Percentiles rank a stretch among this genome's conserved stretches.
Evolutionary conservation across 352 stramenopile species (phyloP).

Genomic region (Vaucheria bursata): DNA sequence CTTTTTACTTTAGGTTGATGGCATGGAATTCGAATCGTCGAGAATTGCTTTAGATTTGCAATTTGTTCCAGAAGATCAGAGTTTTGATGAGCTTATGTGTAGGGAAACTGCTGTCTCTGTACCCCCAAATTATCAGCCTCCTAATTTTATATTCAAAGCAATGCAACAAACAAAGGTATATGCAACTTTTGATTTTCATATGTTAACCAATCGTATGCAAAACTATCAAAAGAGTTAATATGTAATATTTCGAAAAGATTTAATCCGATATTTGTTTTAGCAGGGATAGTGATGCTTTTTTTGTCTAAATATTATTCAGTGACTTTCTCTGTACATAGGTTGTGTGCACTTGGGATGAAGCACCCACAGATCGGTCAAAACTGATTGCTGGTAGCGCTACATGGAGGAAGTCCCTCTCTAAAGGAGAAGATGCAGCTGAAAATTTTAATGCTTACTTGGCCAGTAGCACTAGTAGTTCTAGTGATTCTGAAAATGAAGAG

Average conservation of each 20-base stretch:
- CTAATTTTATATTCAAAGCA: conserved; percentile 66
- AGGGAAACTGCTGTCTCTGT: conserved; percentile 72
- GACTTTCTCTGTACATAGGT: too few species aligned
- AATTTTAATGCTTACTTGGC: not conserved
- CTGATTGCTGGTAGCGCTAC: conserved; percentile 12
- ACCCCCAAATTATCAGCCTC: conserved; percentile 83
- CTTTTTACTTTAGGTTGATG: conserved; percentile 77
- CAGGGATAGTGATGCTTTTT: too few species aligned
- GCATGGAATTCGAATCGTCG: conserved; percentile 93
- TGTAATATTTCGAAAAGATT: too few species aligned
- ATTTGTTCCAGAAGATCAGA: conserved; percentile 80
- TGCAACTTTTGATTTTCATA: too few species aligned
- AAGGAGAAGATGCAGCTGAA: not conserved
- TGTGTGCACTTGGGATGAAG: conserved; percentile 38
- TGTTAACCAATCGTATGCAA: too few species aligned
- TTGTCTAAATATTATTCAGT: too few species aligned
- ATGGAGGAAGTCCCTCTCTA: conserved; percentile 16
- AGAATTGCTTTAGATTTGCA: conserved; percentile 85
- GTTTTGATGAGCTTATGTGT: conserved; percentile 63
- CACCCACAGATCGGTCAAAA: conserved; percentile 13
- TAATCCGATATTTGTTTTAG: too few species aligned
- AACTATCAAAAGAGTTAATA: too few species aligned
- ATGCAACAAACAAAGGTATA: conserved; percentile 34
- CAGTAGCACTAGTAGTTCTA: not conserved
- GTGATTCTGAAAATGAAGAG: not conserved